Evolutionary conservation across 768 basidiomycete genomes (phyloP), one percentile per base, ranked within the genome.

Genomic region (Brasilioporus rufonigricans): DNA sequence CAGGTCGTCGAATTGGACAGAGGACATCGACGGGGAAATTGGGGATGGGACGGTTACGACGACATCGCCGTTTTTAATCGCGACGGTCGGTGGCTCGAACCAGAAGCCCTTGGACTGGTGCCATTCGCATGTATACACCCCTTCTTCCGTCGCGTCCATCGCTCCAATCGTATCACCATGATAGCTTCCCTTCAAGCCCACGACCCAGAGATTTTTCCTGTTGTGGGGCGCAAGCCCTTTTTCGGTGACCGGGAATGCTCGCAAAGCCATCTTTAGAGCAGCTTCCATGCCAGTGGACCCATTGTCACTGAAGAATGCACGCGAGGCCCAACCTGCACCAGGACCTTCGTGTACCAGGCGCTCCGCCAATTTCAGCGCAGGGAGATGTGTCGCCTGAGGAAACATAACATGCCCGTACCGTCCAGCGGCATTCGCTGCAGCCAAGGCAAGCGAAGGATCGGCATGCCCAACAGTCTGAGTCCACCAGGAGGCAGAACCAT

Each of bases 401-500:
- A 94, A 98, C 78, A 98, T 93, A 61, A 98, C 94, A 71, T 98
- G 96, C 0, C 96, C 96, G 64, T 98, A 98, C 3, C 96, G 81
- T 9, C 96, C 96, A 18, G 93, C 87, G 7, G 94, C 93, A 32
- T 80, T 78, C 2, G 95, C 94, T 1, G 93, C 95, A 10, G 95
- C 93, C 40, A 95, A 76, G 0, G 91, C 86, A 14, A 97, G 78
- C 1, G 83, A 73, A 0, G 90, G 82, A 60, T 88, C 74, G 0
- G 83, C 86, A 63, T 98, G 96, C 0, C 95, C 96, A 38, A 97
- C 72, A 0, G 88, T 81, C 71, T 98, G 96, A 0, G 94, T 98
- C 93, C 96, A 98, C 96, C 96, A 98, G 12, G 93, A 96, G 1
- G 95, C 96, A 0, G 95, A 97, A 5, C 91, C 87, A 64, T 98